Conservation (phyloP, 306 rosid species). For the Calophaca sinica region DNA sequence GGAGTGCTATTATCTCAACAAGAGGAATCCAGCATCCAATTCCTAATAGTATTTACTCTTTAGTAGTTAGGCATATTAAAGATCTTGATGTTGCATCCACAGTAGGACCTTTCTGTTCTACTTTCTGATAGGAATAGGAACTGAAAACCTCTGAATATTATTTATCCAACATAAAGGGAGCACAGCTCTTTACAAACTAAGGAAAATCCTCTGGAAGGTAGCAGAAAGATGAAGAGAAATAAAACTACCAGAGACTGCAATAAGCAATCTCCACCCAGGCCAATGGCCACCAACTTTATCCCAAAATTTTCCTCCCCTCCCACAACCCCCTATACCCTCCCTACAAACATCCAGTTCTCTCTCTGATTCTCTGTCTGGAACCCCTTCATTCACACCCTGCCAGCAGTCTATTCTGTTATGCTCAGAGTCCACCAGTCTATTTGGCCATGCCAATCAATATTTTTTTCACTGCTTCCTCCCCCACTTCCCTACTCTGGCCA, state of each 20-base stretch:
- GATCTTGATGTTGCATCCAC: background rate
- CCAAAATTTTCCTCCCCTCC: background rate
- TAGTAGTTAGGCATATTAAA: background rate
- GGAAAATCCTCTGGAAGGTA: constrained; percentile 1
- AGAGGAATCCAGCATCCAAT: background rate
- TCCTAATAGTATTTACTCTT: constrained; percentile 5
- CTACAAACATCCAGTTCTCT: background rate
- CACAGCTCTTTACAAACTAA: background rate
- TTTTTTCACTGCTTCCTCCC: background rate
- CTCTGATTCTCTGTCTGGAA: background rate
- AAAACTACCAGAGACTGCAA: background rate
- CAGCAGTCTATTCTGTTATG: background rate
- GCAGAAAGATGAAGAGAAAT: background rate
- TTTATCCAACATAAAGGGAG: background rate
- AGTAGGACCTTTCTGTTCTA: constrained; percentile 11
- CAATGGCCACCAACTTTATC: background rate
- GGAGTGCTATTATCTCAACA: background rate
- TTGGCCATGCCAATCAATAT: background rate
- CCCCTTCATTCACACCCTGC: background rate
- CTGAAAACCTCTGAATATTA: background rate
- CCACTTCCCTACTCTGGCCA: background rate
- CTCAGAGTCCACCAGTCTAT: background rate
- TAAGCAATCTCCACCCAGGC: background rate
- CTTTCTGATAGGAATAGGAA: background rate
- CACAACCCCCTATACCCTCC: background rate